A percentile compares a stretch with the other conserved stretches of the same genome.
Evolutionary conservation across 192 early-diverging fungal genomes (phyloP).

Genomic region (Backusella morwellensis): DNA sequence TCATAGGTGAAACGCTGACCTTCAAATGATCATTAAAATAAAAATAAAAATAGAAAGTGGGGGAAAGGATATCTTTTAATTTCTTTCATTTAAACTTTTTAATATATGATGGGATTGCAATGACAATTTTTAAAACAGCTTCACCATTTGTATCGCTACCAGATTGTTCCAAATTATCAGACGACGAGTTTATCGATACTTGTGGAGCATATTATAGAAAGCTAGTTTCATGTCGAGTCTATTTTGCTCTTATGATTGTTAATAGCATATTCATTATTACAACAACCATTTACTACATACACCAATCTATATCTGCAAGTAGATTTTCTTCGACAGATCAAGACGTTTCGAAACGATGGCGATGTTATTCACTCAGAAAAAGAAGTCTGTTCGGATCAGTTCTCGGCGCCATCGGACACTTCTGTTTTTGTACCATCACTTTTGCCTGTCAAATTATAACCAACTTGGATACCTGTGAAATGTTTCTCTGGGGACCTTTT

Average conservation of each 20-base stretch:
- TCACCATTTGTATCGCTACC: not conserved
- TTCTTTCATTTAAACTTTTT: not conserved
- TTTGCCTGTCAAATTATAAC: not conserved
- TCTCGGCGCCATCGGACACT: slow-evolving; percentile 13
- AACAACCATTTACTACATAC: slow-evolving; percentile 5
- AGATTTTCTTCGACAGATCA: not conserved
- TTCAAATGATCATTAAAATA: not conserved
- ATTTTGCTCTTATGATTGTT: slow-evolving; percentile 4
- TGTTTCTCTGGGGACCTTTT: slow-evolving; percentile 1
- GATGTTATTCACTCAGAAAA: slow-evolving; percentile 13
- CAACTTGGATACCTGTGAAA: slow-evolving; percentile 1
- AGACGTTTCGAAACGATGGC: not conserved
- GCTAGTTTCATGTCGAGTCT: not conserved
- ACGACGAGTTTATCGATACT: not conserved
- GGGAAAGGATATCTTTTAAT: not conserved
- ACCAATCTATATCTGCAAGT: not conserved
- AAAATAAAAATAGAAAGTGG: not conserved
- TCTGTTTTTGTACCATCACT: not conserved
- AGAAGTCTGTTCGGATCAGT: slow-evolving; percentile 7
- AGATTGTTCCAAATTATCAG: not conserved
- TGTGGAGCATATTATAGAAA: not conserved
- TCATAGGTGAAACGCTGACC: not conserved
- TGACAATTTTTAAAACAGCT: not conserved
- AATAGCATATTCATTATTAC: slow-evolving; percentile 11
- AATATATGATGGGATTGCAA: not conserved